Base-by-base conservation (phyloP, 176 grass and related monocot species). In the Bothriochloa decipiens region DNA sequence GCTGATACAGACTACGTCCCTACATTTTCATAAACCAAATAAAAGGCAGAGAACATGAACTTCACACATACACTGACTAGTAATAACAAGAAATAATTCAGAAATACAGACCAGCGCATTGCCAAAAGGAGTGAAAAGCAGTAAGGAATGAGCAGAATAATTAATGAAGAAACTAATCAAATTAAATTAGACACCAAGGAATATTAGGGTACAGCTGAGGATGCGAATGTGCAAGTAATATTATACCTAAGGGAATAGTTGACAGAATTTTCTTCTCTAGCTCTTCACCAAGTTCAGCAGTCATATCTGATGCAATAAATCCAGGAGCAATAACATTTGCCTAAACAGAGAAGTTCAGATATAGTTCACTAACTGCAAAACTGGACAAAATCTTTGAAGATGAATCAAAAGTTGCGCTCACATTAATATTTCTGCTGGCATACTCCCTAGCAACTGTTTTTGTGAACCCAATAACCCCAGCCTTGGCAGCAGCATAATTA, bases 401-500 rank as follows among this genome's bases (percentile, higher is more conserved):
- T 73, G 6, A 64, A 78, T 40, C 11, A 41, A 72, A 72, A 32
- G 17, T 37, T 72, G 33, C 32, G 57, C 80, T 92, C 63, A 91
- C 96, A 86, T 85, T 96, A 77, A 99, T 99, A 87, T 94, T 96
- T 79, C 96, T 92, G 88, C 96, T 99, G 78, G 93, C 93, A 91
- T 99, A 99, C 87, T 99, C 96, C 74, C 91, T 92, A 70, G 96
- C 96, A 79, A 96, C 91, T 52, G 91, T 91, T 94, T 99, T 99
- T 10, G 91, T 99, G 68, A 99, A 92, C 72, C 96, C 96, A 91
- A 99, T 99, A 33, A 99, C 93, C 27, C 96, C 96, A 65, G 96
- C 88, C 86, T 99, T 99, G 41, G 91, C 91, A 47, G 93, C 96
- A 84, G 88, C 92, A 39, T 99, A 99, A 82, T 99, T 99, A 73